phyloP scores from a whole-genome alignment of 352 stramenopile species.

The Globisporangium takayamanum region DNA sequence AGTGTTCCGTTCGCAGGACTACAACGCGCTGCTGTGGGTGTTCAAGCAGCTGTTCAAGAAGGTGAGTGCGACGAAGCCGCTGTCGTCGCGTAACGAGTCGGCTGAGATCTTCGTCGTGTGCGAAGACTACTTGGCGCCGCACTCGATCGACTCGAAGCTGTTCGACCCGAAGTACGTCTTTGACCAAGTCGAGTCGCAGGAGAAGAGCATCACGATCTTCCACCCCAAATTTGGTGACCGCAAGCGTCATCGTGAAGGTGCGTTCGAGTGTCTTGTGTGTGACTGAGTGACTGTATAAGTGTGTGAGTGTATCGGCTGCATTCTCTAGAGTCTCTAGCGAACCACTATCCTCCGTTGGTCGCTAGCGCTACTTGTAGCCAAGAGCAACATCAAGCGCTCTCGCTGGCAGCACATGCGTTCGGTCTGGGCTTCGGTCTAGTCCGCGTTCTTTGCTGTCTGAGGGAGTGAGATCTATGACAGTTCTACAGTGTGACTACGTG shows the following conservation, averaged over 20 bases:
- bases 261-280: conserved; percentile 32
- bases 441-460: conserved; percentile 40
- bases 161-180: conserved; percentile 98
- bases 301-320: conserved; percentile 49
- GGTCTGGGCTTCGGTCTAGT: conserved; percentile 14
- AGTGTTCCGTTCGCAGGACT: conserved; percentile 98
- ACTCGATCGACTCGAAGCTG: conserved; percentile 97
- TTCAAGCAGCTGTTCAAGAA: conserved; percentile 99
- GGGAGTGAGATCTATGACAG: conserved; percentile 85
- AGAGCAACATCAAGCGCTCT: conserved; percentile 86
- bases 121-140: conserved; percentile 91
- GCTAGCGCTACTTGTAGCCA: conserved; percentile 86
- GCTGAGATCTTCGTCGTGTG: conserved; percentile 99
- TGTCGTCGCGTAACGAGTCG: conserved; percentile 95
- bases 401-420: conserved; percentile 41
- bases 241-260: conserved; percentile 91
- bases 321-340: conserved; percentile 88
- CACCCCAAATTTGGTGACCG: conserved; percentile 96
- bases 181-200: conserved; percentile 86
- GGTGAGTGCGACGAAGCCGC: conserved; percentile 97
- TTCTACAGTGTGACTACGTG: conserved; percentile 4
- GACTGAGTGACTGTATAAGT: conserved; percentile 21
- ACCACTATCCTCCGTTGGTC: conserved; percentile 59
- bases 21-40: conserved; percentile 98
- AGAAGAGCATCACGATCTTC: conserved; percentile 94